Base-by-base conservation (phyloP, 495 filamentous ascomycete genomes). In the Neurospora sp. region DNA sequence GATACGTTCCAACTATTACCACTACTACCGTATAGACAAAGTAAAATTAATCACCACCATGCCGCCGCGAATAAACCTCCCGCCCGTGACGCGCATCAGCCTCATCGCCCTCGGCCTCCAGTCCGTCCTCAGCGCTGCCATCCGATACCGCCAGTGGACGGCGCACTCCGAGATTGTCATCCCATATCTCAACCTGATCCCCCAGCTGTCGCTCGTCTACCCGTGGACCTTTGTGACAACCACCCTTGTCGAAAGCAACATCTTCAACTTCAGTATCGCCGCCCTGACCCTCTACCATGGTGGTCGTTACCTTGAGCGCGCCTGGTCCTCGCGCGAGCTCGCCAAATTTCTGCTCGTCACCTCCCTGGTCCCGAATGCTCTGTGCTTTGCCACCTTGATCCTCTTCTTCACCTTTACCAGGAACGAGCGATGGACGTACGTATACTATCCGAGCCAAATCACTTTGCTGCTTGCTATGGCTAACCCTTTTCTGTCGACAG, bases 301-400 rank as follows among this genome's bases (percentile, higher is more conserved):
- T 27, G 96, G 96, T 8, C 90, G 93, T 75, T 99, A 99, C 78
- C 88, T 99, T 37, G 96, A 99, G 83, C 89, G 96, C 75, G 96
- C 96, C 68, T 99, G 96, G 96, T 91, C 93, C 39, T 93, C 92
- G n/a, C 87, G 86, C 53, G 96, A 98, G 80, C 94, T 98, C 78
- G 92, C 87, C 76, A 97, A 95, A 79, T 98, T 98, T 82, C 86
- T 98, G 20, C 83, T 94, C 37, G 85, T 96, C 73, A 84, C 91
- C 68, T 85, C 91, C 16, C 79, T 97, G 75, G 84, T 97, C 69
- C 94, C 96, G 16, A 98, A 98, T 79, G 71, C 90, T 37, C 77
- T 92, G 37, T 88, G 89, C 71, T 92, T 96, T 74, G 84, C 89
- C 1, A 84, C 92, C 73, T 91, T 94, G 81, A 85, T 94, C 70